phyloP scores from a whole-genome alignment of 257 asterid species.

The Nicotiana benthamiana region DNA sequence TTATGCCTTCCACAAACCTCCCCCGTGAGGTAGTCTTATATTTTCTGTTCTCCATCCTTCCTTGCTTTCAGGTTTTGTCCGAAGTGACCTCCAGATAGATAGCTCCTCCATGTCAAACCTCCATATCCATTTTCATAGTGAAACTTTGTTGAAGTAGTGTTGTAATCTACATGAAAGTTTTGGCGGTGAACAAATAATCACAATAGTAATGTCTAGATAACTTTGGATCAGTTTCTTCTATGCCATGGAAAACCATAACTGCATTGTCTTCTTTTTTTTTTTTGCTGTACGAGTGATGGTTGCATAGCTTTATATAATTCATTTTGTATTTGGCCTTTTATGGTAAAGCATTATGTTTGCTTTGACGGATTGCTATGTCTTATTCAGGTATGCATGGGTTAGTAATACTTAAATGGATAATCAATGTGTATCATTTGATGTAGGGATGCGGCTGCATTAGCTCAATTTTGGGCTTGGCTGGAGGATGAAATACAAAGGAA shows the following conservation, averaged over 20 bases:
- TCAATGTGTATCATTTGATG: conserved; percentile 12
- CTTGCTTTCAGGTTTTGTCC: background rate
- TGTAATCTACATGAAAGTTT: no score
- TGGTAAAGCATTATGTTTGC: background rate
- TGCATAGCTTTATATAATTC: background rate
- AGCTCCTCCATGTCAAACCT: background rate
- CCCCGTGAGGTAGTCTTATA: background rate
- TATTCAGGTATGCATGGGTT: background rate
- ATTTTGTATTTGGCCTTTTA: background rate
- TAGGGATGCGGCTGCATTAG: conserved; percentile 96
- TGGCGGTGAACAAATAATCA: no score
- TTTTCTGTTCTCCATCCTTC: background rate
- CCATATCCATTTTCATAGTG: no score
- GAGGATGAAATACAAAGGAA: conserved; percentile 63
- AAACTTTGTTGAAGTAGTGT: no score
- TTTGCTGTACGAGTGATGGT: background rate
- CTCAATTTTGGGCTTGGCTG: conserved; percentile 92
- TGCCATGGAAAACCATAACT: background rate
- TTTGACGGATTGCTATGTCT: background rate
- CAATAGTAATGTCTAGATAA: background rate
- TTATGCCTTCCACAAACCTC: background rate
- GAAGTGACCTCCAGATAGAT: background rate
- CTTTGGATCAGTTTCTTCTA: background rate
- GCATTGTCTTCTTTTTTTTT: no score
- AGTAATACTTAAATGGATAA: background rate